A percentile compares a stretch with the other conserved stretches of the same genome.
These are phyloP conservation scores for Rhododendron griersonianum DNA, from an alignment of 148 eudicot species.

Conservation along the genomic window DNA sequence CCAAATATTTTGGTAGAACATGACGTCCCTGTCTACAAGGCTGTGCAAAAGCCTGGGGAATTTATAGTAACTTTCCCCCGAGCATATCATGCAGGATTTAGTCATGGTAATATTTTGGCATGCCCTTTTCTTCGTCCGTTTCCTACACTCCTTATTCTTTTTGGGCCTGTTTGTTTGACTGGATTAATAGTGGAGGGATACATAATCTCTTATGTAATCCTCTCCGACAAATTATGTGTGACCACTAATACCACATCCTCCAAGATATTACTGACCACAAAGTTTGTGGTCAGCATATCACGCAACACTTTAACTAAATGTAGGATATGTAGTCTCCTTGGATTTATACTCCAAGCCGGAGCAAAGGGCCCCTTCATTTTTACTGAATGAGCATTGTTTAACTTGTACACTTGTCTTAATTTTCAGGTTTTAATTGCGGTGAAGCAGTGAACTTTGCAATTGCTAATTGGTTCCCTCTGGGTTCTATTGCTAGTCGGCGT, in stretches of 20 bases:
- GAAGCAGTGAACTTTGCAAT: slow-evolving; percentile 97
- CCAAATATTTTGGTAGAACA: slow-evolving; percentile 81
- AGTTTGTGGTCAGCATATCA: background rate
- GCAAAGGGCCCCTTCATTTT: background rate
- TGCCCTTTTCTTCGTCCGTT: background rate
- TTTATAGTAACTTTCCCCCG: slow-evolving; percentile 87
- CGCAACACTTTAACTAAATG: background rate
- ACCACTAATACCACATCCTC: background rate
- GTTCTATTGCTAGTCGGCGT: slow-evolving; percentile 81
- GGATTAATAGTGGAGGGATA: background rate
- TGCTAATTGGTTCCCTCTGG: slow-evolving; percentile 95
- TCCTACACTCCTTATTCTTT: background rate
- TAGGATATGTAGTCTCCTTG: background rate
- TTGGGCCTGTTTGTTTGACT: background rate
- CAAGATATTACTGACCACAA: background rate
- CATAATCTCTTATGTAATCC: background rate
- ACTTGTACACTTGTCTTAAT: background rate
- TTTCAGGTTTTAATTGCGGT: slow-evolving; percentile 92
- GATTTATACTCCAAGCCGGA: background rate
- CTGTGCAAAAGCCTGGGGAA: slow-evolving; percentile 97
- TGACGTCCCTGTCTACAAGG: slow-evolving; percentile 83
- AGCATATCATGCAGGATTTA: slow-evolving; percentile 99
- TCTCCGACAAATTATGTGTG: background rate
- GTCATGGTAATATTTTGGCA: slow-evolving; percentile 65
- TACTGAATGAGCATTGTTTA: background rate